Evolutionary conservation across 73 alveolate species (phyloP).

Genomic region (Blepharisma stoltei): DNA sequence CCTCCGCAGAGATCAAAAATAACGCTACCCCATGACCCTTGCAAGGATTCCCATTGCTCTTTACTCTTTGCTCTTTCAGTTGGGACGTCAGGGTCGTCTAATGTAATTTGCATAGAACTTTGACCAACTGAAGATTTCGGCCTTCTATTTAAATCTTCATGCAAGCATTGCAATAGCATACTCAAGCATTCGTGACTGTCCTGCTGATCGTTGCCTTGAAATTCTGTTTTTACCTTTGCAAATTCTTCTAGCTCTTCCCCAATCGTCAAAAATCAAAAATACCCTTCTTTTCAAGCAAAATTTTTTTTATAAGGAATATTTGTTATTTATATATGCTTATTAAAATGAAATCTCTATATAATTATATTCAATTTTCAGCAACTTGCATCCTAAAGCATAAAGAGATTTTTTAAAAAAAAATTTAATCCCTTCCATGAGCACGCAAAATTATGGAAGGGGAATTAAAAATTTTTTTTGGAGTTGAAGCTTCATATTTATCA

Average conservation of each 20-base stretch:
- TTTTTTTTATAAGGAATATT: no score
- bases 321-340: no score
- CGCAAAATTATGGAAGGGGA: no score
- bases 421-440: no score
- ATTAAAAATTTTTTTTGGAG: neutral
- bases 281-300: no score
- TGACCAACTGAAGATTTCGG: no score
- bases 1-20: constrained; percentile 21
- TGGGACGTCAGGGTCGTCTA: constrained; percentile 5
- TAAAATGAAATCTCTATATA: no score
- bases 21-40: neutral
- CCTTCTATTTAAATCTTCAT: constrained; percentile 28
- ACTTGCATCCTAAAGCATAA: no score
- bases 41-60: constrained; percentile 4
- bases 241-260: neutral
- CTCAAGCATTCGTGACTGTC: constrained; percentile 27
- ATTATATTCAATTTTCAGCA: no score
- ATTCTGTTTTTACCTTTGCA: neutral
- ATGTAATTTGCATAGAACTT: neutral
- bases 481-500: neutral
- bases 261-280: no score
- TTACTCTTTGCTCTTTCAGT: neutral
- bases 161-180: constrained; percentile 1
- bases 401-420: no score
- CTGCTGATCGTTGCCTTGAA: constrained; percentile 27